Percentiles rank a stretch among this genome's conserved stretches.
phyloP scores from a whole-genome alignment of 129 eudicot species.

The Centella asiatica region DNA sequence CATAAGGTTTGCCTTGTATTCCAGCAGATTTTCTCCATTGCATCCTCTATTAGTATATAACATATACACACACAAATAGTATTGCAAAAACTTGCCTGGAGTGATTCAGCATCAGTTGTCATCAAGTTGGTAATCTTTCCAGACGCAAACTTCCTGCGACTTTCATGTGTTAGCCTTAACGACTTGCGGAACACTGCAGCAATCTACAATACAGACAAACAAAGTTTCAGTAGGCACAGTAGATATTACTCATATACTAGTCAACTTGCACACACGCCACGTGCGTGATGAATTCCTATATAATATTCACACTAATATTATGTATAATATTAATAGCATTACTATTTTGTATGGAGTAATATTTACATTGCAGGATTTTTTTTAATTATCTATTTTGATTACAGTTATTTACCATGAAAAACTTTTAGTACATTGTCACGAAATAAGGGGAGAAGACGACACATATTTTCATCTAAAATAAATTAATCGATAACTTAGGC shows the following conservation, averaged over 20 bases:
- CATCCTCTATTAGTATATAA: neutral
- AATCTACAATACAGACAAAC: constrained; percentile 33
- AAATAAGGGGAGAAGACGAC: no score
- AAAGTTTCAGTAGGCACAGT: neutral
- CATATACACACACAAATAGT: neutral
- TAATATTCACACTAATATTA: no score
- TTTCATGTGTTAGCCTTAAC: constrained; percentile 77
- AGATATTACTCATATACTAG: neutral
- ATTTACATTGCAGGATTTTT: no score
- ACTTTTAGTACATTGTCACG: no score
- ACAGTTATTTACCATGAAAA: no score
- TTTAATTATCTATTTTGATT: no score
- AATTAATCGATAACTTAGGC: no score
- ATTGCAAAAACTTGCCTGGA: constrained; percentile 52
- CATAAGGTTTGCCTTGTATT: neutral
- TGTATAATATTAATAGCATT: no score
- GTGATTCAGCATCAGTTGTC: constrained; percentile 90
- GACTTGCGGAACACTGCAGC: constrained; percentile 96
- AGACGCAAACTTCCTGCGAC: constrained; percentile 71
- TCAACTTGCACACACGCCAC: no score
- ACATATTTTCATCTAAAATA: no score
- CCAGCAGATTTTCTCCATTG: neutral
- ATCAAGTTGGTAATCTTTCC: constrained; percentile 91
- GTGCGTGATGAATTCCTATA: no score
- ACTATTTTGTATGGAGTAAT: no score